Evolutionary conservation across 257 asterid species (phyloP), one percentile per base, ranked within the genome.

Genomic region (Solanum habrochaites): DNA sequence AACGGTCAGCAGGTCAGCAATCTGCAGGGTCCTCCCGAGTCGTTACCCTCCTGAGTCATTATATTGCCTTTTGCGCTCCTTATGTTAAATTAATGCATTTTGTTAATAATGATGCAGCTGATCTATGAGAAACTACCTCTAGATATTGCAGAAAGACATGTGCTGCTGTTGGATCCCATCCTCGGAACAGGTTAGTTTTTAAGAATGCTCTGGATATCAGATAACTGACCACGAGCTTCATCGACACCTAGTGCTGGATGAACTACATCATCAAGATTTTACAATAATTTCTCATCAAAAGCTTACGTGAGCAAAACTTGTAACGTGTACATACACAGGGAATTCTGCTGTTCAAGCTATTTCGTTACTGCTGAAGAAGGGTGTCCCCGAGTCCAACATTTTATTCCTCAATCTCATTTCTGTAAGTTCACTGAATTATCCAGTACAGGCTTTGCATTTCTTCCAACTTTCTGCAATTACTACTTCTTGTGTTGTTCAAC

Each of bases 301-400:
- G 70, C 31, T 29, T 15, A 25, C 8, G 12, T 31, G 64, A 81
- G 12, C 85, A 81, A 81, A 52, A 2, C 67, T 6, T 47, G 21
- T 29, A 29, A 49, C 8, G 1, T 80, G 66, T 45, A n/a, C 35
- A 32, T 88, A 49, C 86, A n/a, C 93, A 97, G 99, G 99, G 77
- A 97, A 97, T 87, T 97, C 99, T 60, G 99, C 99, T 3, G 98
- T 97, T 83, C 93, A 94, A 90, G 99, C 99, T 31, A 97, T 97
- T 87, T 92, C 95, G 31, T 93, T 97, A 74, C 98, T 97, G 27
- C 85, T 96, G 86, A 88, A 92, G 97, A 97, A 96, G 91, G 99
- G 99, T 25, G 99, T 97, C 83, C 99, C 98, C 3, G 99, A 97
- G 88, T 88, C 92, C 88, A 96, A 97, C 89, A 97, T 97, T 91